Percentiles rank a stretch among this genome's conserved stretches.
phyloP scores from a whole-genome alignment of 73 alveolate genomes.

The Tetrahymena thermophila region DNA sequence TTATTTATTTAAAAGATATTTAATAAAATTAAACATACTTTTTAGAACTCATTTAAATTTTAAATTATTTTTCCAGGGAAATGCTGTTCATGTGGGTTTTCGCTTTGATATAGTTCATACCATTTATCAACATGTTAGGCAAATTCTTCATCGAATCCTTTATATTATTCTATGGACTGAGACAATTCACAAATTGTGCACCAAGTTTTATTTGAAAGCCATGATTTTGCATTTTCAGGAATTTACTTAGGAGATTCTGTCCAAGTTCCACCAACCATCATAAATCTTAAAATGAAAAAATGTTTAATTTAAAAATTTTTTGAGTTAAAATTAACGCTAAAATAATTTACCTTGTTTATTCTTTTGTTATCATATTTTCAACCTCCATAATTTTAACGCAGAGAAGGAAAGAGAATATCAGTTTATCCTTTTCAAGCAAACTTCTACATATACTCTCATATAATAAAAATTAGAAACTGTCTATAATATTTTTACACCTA shows the following conservation, averaged over 20 bases:
- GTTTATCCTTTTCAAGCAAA: conserved; percentile 95
- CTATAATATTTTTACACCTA: conserved; percentile 57
- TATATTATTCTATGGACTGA: not conserved
- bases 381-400: conserved; percentile 72
- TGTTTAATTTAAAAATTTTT: too few species aligned
- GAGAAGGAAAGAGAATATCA: conserved; percentile 80
- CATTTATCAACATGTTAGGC: conserved; percentile 71
- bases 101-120: conserved; percentile 61
- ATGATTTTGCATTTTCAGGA: not conserved
- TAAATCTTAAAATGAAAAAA: conserved; percentile 44
- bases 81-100: not conserved
- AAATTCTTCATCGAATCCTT: conserved; percentile 63
- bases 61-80: not conserved
- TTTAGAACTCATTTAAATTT: not conserved
- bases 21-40: not conserved
- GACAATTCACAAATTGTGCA: not conserved
- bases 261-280: conserved; percentile 60
- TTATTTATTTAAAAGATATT: too few species aligned
- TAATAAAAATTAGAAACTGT: conserved; percentile 54
- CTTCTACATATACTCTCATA: conserved; percentile 90
- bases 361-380: conserved; percentile 60
- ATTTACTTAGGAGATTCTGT: not conserved
- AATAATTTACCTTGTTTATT: conserved; percentile 57
- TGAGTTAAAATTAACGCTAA: not conserved
- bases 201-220: not conserved